Conservation (phyloP, 2,329 filamentous ascomycete genomes). For the Fusarium phyllophilum region DNA sequence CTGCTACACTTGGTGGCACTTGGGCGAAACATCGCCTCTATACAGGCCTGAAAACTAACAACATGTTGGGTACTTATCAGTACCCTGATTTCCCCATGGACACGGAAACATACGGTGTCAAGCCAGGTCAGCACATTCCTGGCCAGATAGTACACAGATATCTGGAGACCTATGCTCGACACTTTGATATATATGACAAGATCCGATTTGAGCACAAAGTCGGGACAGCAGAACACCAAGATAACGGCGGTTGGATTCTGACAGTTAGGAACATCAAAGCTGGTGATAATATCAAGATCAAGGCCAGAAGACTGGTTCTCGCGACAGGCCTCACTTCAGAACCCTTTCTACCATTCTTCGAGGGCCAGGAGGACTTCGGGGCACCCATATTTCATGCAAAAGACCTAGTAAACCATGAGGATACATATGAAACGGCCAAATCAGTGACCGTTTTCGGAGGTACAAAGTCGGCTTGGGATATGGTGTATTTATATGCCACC, state of each 20-base stretch:
- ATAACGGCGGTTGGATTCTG: constrained; percentile 54
- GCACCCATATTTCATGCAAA: constrained; percentile 61
- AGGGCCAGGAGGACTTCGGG: constrained; percentile 58
- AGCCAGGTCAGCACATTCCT: constrained; percentile 59
- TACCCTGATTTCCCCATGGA: constrained; percentile 79
- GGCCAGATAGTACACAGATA: constrained; percentile 60
- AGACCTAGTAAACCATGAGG: constrained; percentile 55
- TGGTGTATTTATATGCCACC: constrained; percentile 69
- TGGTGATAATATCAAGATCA: constrained; percentile 44
- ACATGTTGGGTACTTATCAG: constrained; percentile 77
- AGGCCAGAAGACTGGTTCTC: constrained; percentile 60
- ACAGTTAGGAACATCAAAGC: constrained; percentile 19
- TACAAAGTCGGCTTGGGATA: constrained; percentile 73
- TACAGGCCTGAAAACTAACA: constrained; percentile 77
- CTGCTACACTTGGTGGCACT: constrained; percentile 70
- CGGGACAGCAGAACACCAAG: constrained; percentile 54
- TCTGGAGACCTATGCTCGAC: constrained; percentile 55
- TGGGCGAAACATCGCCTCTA: constrained; percentile 77
- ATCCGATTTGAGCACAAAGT: constrained; percentile 56
- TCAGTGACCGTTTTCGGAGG: constrained; percentile 68
- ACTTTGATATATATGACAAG: constrained; percentile 54
- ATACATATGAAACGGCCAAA: constrained; percentile 55
- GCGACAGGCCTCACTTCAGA: constrained; percentile 66
- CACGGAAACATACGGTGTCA: constrained; percentile 59
- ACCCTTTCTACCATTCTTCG: constrained; percentile 56